These are phyloP conservation scores for Hypocreales sp. DNA, from an alignment of 2,329 filamentous ascomycete genomes.

Conservation along the genomic window DNA sequence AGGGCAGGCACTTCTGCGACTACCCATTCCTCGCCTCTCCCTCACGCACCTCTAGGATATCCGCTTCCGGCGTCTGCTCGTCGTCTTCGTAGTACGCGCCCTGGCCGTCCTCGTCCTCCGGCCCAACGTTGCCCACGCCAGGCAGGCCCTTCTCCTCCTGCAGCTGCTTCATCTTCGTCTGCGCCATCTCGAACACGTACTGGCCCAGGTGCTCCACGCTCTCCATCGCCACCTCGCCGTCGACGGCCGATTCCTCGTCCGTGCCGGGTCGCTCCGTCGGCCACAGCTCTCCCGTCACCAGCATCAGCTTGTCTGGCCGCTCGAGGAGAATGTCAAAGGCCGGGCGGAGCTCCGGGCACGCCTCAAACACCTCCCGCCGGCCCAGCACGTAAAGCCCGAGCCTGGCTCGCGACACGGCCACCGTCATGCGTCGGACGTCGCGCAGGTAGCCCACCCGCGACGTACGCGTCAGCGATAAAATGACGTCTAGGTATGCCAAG, in stretches of 20 bases:
- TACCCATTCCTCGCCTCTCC: too few species aligned
- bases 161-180: constrained; percentile 37
- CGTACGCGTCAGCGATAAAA: constrained; percentile 83
- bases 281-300: constrained; percentile 79
- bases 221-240: constrained; percentile 60
- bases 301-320: constrained; percentile 64
- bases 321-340: constrained; percentile 68
- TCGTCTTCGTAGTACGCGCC: constrained; percentile 15
- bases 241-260: constrained; percentile 25
- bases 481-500: constrained; percentile 51
- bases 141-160: constrained; percentile 18
- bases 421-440: constrained; percentile 83
- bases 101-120: constrained; percentile 12
- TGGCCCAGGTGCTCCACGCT: constrained; percentile 87
- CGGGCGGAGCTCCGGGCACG: constrained; percentile 72
- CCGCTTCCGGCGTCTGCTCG: constrained; percentile 15
- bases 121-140: constrained; percentile 6
- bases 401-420: constrained; percentile 82
- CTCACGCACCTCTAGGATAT: constrained; percentile 20
- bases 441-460: constrained; percentile 82
- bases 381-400: constrained; percentile 88
- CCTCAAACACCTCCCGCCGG: constrained; percentile 74
- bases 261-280: constrained; percentile 42
- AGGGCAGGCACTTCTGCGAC: too few species aligned
- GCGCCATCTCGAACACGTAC: constrained; percentile 94